Evolutionary conservation across 495 filamentous ascomycete genomes (phyloP).

Genomic region (Tuber umbilicatum): DNA sequence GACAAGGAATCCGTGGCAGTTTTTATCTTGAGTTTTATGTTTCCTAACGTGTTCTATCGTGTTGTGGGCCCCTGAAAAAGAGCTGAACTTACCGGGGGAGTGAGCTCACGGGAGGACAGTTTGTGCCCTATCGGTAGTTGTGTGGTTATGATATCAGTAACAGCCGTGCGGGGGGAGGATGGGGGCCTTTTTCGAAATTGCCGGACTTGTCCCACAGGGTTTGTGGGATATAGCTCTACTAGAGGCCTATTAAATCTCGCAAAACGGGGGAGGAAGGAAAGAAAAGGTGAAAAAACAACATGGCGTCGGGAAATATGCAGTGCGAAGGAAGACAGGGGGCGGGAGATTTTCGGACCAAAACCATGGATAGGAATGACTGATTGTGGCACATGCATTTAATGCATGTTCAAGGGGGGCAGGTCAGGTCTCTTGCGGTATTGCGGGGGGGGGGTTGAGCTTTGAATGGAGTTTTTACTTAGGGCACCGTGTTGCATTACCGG

Average conservation of each 20-base stretch:
- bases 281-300: not conserved
- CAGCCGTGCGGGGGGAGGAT: not conserved
- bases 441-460: not conserved
- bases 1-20: not conserved
- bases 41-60: not conserved
- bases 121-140: not conserved
- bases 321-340: constrained; percentile 12
- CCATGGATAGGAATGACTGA: constrained; percentile 27
- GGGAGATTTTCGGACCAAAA: constrained; percentile 31
- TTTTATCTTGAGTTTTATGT: not conserved
- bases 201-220: not conserved
- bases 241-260: not conserved
- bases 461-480: not conserved
- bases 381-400: not conserved
- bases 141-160: not conserved
- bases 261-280: not conserved
- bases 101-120: not conserved
- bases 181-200: not conserved
- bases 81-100: not conserved
- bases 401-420: not conserved
- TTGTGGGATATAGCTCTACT: not conserved
- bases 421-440: not conserved
- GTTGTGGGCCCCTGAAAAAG: not conserved
- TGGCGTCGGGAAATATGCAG: constrained; percentile 5
- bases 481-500: not conserved